Evolutionary conservation across 169 alveolate genomes (phyloP), one percentile per base, ranked within the genome.

Genomic region (Eimeria brunetti): DNA sequence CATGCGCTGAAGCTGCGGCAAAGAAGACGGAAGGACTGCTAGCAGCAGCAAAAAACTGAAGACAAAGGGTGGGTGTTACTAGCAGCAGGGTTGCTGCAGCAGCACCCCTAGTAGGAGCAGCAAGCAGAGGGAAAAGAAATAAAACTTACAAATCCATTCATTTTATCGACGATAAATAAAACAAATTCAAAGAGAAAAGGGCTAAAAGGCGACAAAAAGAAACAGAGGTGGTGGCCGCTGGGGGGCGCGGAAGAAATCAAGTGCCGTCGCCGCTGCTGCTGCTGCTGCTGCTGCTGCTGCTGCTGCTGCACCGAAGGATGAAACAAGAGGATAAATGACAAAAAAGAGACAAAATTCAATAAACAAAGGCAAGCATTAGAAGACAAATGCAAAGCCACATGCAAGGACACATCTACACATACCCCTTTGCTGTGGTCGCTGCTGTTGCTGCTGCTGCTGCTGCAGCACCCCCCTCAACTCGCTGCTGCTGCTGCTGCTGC

Each of bases 151-250:
- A 75, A 75, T 18, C 85, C 85, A 4, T 75, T 75, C 85, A 75
- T 75, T 30, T 75, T 75, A 56, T 36, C n/a, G 24, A 38, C n/a
- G 38, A 14, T 14, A 30, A 18, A 11, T 30, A 18, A 75, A 33
- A 18, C 22, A 75, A 75, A 0, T 30, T 36, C 7, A 36, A 69
- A 69, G n/a, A n/a, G 33, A 75, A 38, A 75, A 30, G 38, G 36
- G 14, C 12, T 11, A 11, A n/a, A 24, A 9, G 33, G 56, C 53
- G 2, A 2, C 38, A n/a, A 49, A 75, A 49, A 36, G 58, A 22
- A 38, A 30, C 18, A 75, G 85, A 49, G 38, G 85, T 75, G 33
- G 38, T 14, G 85, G 85, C 53, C 38, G 56, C 85, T 75, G 85
- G 30, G 14, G 85, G 30, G 58, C 56, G 78, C 38, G 30, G 78